Base-by-base conservation (phyloP, 176 grass and related monocot species). In the Zea luxurians region DNA sequence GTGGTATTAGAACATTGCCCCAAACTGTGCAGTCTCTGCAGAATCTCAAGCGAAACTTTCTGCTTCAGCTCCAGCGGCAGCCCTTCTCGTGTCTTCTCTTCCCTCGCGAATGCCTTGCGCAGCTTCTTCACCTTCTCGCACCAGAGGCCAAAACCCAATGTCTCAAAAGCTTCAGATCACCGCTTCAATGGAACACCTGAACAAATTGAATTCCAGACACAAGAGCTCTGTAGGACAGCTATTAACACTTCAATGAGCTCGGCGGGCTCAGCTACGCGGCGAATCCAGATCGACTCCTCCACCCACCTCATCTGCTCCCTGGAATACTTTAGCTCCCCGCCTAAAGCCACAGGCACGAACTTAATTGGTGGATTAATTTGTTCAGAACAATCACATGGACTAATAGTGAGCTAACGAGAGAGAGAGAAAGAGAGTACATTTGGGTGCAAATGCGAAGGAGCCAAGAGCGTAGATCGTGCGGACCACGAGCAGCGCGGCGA, bases 271-370 rank as follows among this genome's bases (percentile, higher is more conserved):
- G 85, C 75, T 0, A 40, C 88, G 73, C 86, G 81, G 34, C 90
- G 88, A 86, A 86, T 86, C 80, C 69, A 87, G 73, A 90, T 92
- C 16, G 93, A 90, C 65, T 97, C 93, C 78, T 97, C 86, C n/a
- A 90, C 70, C 70, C 61, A 81, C 77, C 73, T 74, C 81, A 70
- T 73, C 83, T 92, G 93, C 67, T 90, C 79, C 49, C 79, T 78
- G 59, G 83, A 63, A 78, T 90, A 86, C 76, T 38, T 59, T 61
- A 59, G 36, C 16, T 45, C 76, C 40, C 34, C 69, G 7, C 61
- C 76, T 80, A 21, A 48, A 68, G 4, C 60, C 41, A 54, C 78
- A 55, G 45, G 13, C 9, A 59, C 48, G 3, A 67, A 75, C 3
- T 21, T 11, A 67, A 72, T 21, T 35, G 42, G 16, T 36, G 50